These are phyloP conservation scores for Pueraria montana DNA, from an alignment of 306 rosid species.

Conservation along the genomic window DNA sequence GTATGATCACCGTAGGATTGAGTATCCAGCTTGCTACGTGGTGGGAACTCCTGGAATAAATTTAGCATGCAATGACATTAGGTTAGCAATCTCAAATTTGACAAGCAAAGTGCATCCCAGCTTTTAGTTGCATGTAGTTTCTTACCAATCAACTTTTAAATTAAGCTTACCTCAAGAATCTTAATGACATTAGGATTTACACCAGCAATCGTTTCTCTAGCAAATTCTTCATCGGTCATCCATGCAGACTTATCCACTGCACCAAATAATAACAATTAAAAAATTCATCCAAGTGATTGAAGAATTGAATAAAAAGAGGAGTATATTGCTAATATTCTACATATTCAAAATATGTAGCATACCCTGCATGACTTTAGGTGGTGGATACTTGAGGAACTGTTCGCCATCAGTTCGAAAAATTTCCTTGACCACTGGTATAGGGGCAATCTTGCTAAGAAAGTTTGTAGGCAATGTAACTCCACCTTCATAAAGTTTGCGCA, in stretches of 20 bases:
- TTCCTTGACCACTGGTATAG: conserved; percentile 62
- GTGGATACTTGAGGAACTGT: conserved; percentile 58
- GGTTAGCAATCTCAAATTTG: background rate
- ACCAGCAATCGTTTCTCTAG: conserved; percentile 77
- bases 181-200: conserved; percentile 64
- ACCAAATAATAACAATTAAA: conserved; percentile 9
- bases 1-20: conserved; percentile 68
- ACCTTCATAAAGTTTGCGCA: conserved; percentile 66
- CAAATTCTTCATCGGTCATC: conserved; percentile 87
- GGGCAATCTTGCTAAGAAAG: conserved; percentile 49
- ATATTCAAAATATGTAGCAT: background rate
- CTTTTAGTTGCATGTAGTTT: background rate
- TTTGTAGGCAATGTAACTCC: conserved; percentile 61
- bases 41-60: conserved; percentile 68
- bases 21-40: conserved; percentile 62
- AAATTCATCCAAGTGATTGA: background rate
- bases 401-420: conserved; percentile 46
- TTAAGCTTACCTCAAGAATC: conserved; percentile 50
- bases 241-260: conserved; percentile 60
- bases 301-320: background rate
- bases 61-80: background rate
- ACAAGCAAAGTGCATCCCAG: background rate
- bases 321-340: background rate
- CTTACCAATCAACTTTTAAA: too few species aligned
- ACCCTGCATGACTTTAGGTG: conserved; percentile 75